Evolutionary conservation across 441 rosid genomes (phyloP), one percentile per base, ranked within the genome.

Genomic region (Euphorbia schlechtendalii): DNA sequence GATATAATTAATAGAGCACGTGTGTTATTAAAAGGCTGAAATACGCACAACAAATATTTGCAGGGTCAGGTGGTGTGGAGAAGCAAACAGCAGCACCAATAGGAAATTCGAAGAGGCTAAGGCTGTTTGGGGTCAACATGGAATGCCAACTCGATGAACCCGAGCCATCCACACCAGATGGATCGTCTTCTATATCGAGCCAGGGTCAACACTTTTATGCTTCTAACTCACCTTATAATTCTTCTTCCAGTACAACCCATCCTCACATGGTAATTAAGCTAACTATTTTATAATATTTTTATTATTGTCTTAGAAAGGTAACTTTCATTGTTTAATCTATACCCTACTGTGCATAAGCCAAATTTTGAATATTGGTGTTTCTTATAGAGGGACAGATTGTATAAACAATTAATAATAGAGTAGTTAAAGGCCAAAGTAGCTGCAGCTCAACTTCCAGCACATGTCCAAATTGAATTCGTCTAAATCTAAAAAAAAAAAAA

Each of bases 91-190:
- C 64, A 32, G 36, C 7, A 49, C 67, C 75, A 9, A 45, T 69
- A 20, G 86, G 86, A 70, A 90, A 80, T 69, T 83, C 92, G 1
- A 92, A 71, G 82, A 82, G 81, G 71, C 67, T 90, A 52, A 83
- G 98, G 82, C 77, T 93, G 43, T 93, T 93, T 55, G 98, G 98
- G 53, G 98, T 90, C 58, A 86, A 93, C 68, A 58, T 93, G 80
- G 95, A 93, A 76, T 93, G 88, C 71, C 91, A 88, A 69, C 82
- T 68, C 7, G 83, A 81, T 51, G 87, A 74, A 32, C 71, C 88
- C 3, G 88, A 83, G 60, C 87, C 85, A 63, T 79, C 86, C 20
- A 83, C 87, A 51, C 85, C 85, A 14, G 90, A 83, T 36, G 81
- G 75, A 30, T 82, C 87, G 41, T 71, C 82, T 10, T 71, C 82